These are phyloP conservation scores for Peribolospora kevripleyi DNA, from an alignment of 768 basidiomycete genomes.

Conservation along the genomic window DNA sequence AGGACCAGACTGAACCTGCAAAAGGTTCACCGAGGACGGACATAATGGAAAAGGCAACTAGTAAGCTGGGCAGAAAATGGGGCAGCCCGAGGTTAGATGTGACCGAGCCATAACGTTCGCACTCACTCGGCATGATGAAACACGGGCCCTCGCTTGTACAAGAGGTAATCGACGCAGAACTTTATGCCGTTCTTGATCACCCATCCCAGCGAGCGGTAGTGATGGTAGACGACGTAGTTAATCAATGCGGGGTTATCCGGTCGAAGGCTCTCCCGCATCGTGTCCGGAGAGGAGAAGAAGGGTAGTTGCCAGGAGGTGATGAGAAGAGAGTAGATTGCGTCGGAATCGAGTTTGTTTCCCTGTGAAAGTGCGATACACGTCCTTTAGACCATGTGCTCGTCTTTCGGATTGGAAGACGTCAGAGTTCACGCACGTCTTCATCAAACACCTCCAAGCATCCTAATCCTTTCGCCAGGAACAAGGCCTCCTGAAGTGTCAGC, in stretches of 20 bases:
- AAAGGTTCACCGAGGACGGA: background rate
- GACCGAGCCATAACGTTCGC: background rate
- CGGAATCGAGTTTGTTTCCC: background rate
- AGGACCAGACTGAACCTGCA: constrained; percentile 75
- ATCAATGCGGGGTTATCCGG: constrained; percentile 85
- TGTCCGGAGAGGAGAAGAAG: constrained; percentile 10
- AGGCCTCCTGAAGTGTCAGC: constrained; percentile 65
- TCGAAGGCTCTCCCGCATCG: constrained; percentile 3
- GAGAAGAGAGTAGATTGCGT: constrained; percentile 19
- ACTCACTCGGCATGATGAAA: constrained; percentile 87
- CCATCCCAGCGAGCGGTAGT: constrained; percentile 91
- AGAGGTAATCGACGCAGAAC: constrained; percentile 81
- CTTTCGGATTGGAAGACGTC: no score
- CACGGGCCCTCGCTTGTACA: constrained; percentile 84
- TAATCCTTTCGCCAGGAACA: constrained; percentile 62
- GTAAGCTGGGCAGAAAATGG: background rate
- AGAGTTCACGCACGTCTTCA: constrained; percentile 31
- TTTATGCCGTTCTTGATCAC: constrained; percentile 88
- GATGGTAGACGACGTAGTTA: constrained; percentile 73
- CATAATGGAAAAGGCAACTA: background rate
- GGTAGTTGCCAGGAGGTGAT: constrained; percentile 15
- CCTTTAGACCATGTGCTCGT: background rate
- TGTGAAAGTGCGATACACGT: background rate
- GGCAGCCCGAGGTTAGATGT: background rate
- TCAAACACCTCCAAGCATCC: constrained; percentile 54